Percentiles rank a stretch among this genome's conserved stretches.
These are phyloP conservation scores for Pythium pectinolyticum DNA, from an alignment of 352 stramenopile genomes.

Conservation along the genomic window DNA sequence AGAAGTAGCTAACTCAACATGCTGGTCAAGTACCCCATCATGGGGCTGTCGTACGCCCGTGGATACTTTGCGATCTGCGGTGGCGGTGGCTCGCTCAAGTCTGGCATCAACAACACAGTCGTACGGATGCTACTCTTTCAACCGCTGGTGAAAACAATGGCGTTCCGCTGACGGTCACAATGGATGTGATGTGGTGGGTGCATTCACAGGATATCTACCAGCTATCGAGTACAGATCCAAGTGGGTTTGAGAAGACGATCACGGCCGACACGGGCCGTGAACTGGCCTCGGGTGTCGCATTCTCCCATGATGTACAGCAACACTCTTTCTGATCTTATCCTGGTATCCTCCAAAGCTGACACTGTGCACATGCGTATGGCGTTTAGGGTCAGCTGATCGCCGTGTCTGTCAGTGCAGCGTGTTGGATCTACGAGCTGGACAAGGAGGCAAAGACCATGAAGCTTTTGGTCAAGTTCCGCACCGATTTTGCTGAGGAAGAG, in stretches of 20 bases:
- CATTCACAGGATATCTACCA: constrained; percentile 65
- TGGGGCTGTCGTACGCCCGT: constrained; percentile 75
- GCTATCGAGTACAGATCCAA: constrained; percentile 60
- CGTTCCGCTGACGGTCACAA: too few relatives aligned
- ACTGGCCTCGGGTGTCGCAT: constrained; percentile 71
- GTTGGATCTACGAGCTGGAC: constrained; percentile 78
- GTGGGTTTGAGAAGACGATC: constrained; percentile 66
- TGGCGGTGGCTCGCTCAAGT: constrained; percentile 79
- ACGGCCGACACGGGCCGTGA: constrained; percentile 71
- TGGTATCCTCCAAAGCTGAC: background rate
- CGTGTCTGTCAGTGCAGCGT: constrained; percentile 70
- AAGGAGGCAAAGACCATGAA: constrained; percentile 53
- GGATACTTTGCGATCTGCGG: constrained; percentile 80
- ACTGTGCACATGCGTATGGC: background rate
- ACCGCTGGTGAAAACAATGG: too few relatives aligned
- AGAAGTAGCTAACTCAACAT: constrained; percentile 32
- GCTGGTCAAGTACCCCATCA: constrained; percentile 85
- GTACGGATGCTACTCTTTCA: too few relatives aligned
- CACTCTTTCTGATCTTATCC: background rate
- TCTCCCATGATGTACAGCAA: constrained; percentile 58
- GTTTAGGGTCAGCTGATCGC: constrained; percentile 58
- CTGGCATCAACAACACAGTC: constrained; percentile 85
- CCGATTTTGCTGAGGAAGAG: constrained; percentile 72
- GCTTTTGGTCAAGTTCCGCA: constrained; percentile 79
- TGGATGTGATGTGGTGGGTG: background rate